Conservation (phyloP, 805 yeast genomes). For the Saccharomycopsis sp. region DNA sequence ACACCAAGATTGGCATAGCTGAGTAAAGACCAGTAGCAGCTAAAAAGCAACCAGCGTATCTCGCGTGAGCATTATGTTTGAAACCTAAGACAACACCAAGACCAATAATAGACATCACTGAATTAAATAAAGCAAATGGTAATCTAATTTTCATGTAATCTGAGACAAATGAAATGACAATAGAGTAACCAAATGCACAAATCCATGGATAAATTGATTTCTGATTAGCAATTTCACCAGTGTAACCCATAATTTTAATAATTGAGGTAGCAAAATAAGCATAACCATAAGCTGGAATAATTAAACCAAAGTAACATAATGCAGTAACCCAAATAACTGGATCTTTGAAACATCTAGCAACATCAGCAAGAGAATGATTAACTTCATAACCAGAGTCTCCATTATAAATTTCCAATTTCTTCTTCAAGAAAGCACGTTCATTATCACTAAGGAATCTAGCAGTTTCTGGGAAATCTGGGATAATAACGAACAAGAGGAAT, state of each 20-base stretch:
- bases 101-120: conserved; percentile 42
- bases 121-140: conserved; percentile 33
- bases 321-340: conserved; percentile 52
- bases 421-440: conserved; percentile 49
- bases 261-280: conserved; percentile 70
- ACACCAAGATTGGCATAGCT: conserved; percentile 61
- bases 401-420: conserved; percentile 50
- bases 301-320: conserved; percentile 54
- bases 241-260: conserved; percentile 52
- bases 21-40: conserved; percentile 52
- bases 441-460: conserved; percentile 44
- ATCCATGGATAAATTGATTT: conserved; percentile 86
- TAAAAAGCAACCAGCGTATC: conserved; percentile 62
- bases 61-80: conserved; percentile 30
- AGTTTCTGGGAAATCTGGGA: conserved; percentile 70
- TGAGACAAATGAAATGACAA: conserved; percentile 54
- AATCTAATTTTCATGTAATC: conserved; percentile 46
- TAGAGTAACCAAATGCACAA: conserved; percentile 60
- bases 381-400: conserved; percentile 45
- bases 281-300: conserved; percentile 70
- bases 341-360: conserved; percentile 48
- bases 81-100: conserved; percentile 46
- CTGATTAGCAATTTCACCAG: conserved; percentile 68
- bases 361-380: conserved; percentile 40
- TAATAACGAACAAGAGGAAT: conserved; percentile 35